Conservation (phyloP, 2,329 filamentous ascomycete genomes). For the Geosmithia flava region DNA sequence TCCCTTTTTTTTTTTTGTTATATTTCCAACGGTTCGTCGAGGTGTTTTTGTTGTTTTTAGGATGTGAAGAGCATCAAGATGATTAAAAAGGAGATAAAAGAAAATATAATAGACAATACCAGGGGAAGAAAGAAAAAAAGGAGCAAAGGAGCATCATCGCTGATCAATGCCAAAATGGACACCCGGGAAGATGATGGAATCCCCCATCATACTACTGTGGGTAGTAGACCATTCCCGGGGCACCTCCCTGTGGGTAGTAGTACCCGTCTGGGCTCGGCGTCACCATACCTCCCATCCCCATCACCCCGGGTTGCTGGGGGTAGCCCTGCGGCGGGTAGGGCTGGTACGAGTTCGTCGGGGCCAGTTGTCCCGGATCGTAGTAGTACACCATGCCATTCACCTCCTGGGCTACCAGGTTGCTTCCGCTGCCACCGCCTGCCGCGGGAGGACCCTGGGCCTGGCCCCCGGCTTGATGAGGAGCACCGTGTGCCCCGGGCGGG, state of each 20-base stretch:
- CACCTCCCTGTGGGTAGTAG: slow-evolving; percentile 49
- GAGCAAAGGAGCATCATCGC: not conserved
- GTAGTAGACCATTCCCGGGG: slow-evolving; percentile 48
- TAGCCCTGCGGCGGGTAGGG: slow-evolving; percentile 41
- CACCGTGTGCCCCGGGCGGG: slow-evolving; percentile 35
- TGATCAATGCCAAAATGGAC: no score
- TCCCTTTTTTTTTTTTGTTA: no score
- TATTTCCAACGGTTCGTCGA: no score
- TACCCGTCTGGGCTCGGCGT: slow-evolving; percentile 56
- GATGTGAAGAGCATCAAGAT: not conserved
- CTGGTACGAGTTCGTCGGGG: slow-evolving; percentile 37
- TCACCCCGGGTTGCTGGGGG: slow-evolving; percentile 31
- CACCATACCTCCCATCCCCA: slow-evolving; percentile 72
- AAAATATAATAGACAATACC: not conserved
- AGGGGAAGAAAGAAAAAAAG: not conserved
- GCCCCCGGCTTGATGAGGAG: slow-evolving; percentile 27
- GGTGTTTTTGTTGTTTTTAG: not conserved
- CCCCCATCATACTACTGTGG: slow-evolving; percentile 11
- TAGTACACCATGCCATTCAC: slow-evolving; percentile 96
- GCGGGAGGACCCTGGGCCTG: slow-evolving; percentile 18
- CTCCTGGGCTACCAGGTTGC: slow-evolving; percentile 63
- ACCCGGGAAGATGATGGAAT: no score
- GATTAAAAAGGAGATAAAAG: not conserved
- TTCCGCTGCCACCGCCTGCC: slow-evolving; percentile 11
- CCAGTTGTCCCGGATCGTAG: slow-evolving; percentile 66